Conservation (phyloP, 805 yeast species). For the Starmerella etchellsii region DNA sequence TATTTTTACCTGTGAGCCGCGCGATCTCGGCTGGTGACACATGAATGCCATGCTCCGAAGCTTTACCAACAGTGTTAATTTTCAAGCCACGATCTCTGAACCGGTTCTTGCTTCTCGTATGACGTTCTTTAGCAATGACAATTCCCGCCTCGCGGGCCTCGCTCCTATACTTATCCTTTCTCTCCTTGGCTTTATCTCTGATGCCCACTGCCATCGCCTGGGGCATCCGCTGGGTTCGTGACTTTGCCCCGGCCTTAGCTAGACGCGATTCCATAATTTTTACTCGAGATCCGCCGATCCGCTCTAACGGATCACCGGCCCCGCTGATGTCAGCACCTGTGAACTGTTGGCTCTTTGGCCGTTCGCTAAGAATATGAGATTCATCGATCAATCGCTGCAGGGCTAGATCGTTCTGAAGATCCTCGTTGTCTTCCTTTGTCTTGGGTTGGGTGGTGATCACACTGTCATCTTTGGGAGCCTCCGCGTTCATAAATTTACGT, state of each 20-base stretch:
- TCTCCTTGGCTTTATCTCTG: slow-evolving; percentile 42
- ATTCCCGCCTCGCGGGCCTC: slow-evolving; percentile 88
- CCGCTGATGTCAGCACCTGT: slow-evolving; percentile 28
- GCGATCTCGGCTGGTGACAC: slow-evolving; percentile 18
- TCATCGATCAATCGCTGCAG: slow-evolving; percentile 54
- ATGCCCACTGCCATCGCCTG: slow-evolving; percentile 81
- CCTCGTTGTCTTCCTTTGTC: slow-evolving; percentile 31
- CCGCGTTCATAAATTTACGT: slow-evolving; percentile 20
- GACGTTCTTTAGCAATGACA: slow-evolving; percentile 48
- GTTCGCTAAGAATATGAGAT: slow-evolving; percentile 43
- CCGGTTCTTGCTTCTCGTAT: slow-evolving; percentile 32
- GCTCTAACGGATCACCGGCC: slow-evolving; percentile 25
- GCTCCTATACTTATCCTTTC: slow-evolving; percentile 42
- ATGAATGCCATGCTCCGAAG: slow-evolving; percentile 21
- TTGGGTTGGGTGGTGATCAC: slow-evolving; percentile 7
- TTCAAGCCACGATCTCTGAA: slow-evolving; percentile 66
- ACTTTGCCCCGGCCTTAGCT: slow-evolving; percentile 26
- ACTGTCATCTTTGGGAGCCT: slow-evolving; percentile 25
- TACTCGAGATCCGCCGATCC: slow-evolving; percentile 29
- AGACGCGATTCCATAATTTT: slow-evolving; percentile 29
- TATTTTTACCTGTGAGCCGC: slow-evolving; percentile 10
- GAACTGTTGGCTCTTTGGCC: slow-evolving; percentile 18
- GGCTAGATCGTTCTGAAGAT: slow-evolving; percentile 53
- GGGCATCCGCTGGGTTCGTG: slow-evolving; percentile 64
- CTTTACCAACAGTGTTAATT: slow-evolving; percentile 31